Percentiles rank a stretch among this genome's conserved stretches.
phyloP scores from a whole-genome alignment of 257 asterid species.

The Paraleonurus japonicus region DNA sequence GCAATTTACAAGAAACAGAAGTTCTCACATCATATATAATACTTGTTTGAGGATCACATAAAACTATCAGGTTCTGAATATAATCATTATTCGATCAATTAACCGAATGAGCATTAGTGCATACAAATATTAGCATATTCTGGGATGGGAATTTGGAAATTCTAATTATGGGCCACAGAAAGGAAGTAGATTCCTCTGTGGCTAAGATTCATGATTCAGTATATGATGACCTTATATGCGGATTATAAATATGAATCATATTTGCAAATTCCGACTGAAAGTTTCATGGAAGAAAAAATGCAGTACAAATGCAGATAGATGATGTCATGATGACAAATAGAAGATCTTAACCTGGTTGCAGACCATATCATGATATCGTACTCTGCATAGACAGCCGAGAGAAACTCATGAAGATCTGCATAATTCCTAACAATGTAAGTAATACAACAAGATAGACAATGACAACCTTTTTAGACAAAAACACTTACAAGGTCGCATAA shows the following conservation, averaged over 20 bases:
- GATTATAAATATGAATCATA: neutral
- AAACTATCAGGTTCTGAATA: neutral
- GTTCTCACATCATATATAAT: neutral
- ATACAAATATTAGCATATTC: neutral
- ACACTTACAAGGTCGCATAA: constrained; percentile 94
- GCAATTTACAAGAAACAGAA: neutral
- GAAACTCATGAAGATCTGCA: constrained; percentile 97
- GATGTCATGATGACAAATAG: constrained; percentile 7
- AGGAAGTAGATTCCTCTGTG: neutral
- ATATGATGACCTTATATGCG: neutral
- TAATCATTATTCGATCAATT: neutral
- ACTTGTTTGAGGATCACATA: neutral
- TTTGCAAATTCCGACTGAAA: neutral
- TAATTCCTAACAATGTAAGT: constrained; percentile 2
- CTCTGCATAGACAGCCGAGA: constrained; percentile 82
- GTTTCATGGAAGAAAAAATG: neutral
- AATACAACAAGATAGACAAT: constrained; percentile 11
- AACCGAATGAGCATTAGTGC: neutral
- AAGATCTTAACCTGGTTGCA: constrained; percentile 68
- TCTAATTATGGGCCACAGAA: neutral
- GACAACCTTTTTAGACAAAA: constrained; percentile 6
- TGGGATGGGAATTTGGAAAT: neutral
- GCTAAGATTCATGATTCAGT: neutral
- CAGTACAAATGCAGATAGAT: constrained; percentile 7
- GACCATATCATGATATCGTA: constrained; percentile 99